Conservation (phyloP, 2,329 filamentous ascomycete species). For the Tolypocladium paradoxum region DNA sequence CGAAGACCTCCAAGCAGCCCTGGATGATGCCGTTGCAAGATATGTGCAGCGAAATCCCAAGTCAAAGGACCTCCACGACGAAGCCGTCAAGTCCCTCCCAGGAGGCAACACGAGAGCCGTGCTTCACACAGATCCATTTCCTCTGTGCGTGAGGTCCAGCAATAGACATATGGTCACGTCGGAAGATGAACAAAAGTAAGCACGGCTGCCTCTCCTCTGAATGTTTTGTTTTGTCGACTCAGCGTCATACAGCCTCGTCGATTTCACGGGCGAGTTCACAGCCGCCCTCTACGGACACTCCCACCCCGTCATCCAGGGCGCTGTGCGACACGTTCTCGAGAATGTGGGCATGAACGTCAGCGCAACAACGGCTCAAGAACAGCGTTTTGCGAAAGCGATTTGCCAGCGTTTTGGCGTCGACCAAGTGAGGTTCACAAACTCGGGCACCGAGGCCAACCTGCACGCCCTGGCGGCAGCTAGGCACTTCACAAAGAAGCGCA, state of each 20-base stretch:
- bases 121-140: conserved; percentile 32
- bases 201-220: neutral
- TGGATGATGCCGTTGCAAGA: conserved; percentile 20
- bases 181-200: conserved; percentile 27
- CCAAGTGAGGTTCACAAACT: conserved; percentile 51
- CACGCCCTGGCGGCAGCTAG: conserved; percentile 46
- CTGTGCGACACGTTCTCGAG: conserved; percentile 34
- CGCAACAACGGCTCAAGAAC: conserved; percentile 39
- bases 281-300: conserved; percentile 59
- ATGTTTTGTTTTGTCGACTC: neutral
- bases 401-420: conserved; percentile 44
- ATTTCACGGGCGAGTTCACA: conserved; percentile 53
- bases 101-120: conserved; percentile 37
- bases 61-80: conserved; percentile 26
- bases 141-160: conserved; percentile 27
- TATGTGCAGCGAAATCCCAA: conserved; percentile 24
- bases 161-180: conserved; percentile 25
- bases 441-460: conserved; percentile 54
- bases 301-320: conserved; percentile 38
- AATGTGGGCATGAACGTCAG: conserved; percentile 44
- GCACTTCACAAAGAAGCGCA: conserved; percentile 30
- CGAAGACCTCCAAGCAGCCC: conserved; percentile 12
- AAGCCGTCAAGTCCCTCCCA: conserved; percentile 25
- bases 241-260: conserved; percentile 35
- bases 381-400: conserved; percentile 38